phyloP scores from a whole-genome alignment of 768 basidiomycete genomes.

The Termitomyces sp. region DNA sequence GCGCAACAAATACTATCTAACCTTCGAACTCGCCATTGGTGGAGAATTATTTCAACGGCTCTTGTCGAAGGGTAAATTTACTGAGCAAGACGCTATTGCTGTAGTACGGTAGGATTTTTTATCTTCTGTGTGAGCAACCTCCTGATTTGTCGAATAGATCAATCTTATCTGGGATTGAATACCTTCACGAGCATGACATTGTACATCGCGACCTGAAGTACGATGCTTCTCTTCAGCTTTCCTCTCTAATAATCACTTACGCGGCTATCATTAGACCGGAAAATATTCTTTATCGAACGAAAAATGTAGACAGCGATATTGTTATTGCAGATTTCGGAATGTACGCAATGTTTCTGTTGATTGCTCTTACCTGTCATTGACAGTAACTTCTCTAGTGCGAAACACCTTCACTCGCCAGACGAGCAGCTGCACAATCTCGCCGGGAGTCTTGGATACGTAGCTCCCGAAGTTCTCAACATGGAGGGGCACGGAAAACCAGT shows the following conservation, averaged over 20 bases:
- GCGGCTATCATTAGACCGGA: slow-evolving; percentile 61
- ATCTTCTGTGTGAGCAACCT: background rate
- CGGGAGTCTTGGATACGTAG: slow-evolving; percentile 86
- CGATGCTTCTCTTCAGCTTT: slow-evolving; percentile 13
- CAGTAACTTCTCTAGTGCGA: slow-evolving; percentile 50
- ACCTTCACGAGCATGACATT: slow-evolving; percentile 89
- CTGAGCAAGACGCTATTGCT: slow-evolving; percentile 83
- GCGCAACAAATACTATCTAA: slow-evolving; percentile 90
- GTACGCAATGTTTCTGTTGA: slow-evolving; percentile 43
- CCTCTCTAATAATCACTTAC: slow-evolving; percentile 4
- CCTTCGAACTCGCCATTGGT: slow-evolving; percentile 90
- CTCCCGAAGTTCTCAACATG: slow-evolving; percentile 82
- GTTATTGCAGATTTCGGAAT: slow-evolving; percentile 99
- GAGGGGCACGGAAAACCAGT: slow-evolving; percentile 90
- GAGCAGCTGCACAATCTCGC: slow-evolving; percentile 73
- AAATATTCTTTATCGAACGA: slow-evolving; percentile 90
- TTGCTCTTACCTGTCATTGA: background rate
- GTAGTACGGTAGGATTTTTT: slow-evolving; percentile 60
- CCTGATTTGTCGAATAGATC: slow-evolving; percentile 47
- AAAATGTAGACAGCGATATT: slow-evolving; percentile 71
- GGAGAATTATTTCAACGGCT: slow-evolving; percentile 95
- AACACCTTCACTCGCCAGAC: slow-evolving; percentile 70
- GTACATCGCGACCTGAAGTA: slow-evolving; percentile 97
- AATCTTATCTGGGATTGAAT: slow-evolving; percentile 79
- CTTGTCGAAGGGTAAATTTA: slow-evolving; percentile 82